A percentile compares a stretch with the other conserved stretches of the same genome.
phyloP scores from a whole-genome alignment of 331 rosid species.

The Phaseolus coccineus region DNA sequence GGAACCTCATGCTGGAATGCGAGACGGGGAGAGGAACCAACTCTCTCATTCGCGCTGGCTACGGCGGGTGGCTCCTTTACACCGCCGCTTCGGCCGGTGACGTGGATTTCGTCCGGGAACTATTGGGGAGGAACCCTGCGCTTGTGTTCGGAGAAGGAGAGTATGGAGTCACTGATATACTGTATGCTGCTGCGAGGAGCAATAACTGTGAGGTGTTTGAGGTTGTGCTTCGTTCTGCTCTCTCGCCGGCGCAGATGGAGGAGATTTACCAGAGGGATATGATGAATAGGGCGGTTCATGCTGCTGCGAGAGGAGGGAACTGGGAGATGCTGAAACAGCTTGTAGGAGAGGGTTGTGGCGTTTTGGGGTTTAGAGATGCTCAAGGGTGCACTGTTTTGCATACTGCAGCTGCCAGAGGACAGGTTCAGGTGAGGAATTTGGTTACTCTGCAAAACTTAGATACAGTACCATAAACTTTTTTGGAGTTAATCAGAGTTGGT shows the following conservation, averaged over 20 bases:
- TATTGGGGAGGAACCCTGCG: slow-evolving; percentile 64
- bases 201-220: slow-evolving; percentile 67
- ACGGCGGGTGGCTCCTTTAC: slow-evolving; percentile 96
- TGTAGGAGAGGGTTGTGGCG: slow-evolving; percentile 50
- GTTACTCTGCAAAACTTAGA: no score
- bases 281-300: slow-evolving; percentile 81
- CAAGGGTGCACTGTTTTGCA: slow-evolving; percentile 78
- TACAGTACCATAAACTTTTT: no score
- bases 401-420: slow-evolving; percentile 87
- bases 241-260: slow-evolving; percentile 47
- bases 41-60: slow-evolving; percentile 86
- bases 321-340: slow-evolving; percentile 72
- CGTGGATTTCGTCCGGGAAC: slow-evolving; percentile 62
- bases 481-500: no score
- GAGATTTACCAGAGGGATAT: slow-evolving; percentile 70
- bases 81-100: slow-evolving; percentile 96
- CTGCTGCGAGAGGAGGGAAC: slow-evolving; percentile 92
- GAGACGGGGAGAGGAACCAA: slow-evolving; percentile 57
- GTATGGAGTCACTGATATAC: slow-evolving; percentile 83
- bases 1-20: slow-evolving; percentile 67
- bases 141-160: slow-evolving; percentile 94
- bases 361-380: slow-evolving; percentile 66
- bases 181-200: slow-evolving; percentile 88
- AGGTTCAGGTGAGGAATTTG: slow-evolving; percentile 66
- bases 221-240: slow-evolving; percentile 62